phyloP scores from a whole-genome alignment of 192 early-diverging fungal genomes.

The Mortierella claussenii region DNA sequence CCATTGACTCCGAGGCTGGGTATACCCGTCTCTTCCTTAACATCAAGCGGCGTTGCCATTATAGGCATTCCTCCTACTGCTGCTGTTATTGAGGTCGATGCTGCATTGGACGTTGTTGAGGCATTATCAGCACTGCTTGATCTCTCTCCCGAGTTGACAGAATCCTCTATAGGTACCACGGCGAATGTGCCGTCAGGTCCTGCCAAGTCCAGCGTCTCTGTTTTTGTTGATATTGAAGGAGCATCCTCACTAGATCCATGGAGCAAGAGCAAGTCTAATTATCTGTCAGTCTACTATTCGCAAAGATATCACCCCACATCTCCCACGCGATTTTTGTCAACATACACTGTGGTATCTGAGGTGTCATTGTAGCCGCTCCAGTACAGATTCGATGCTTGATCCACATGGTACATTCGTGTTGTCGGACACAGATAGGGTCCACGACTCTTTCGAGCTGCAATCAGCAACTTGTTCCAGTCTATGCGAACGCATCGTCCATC shows the following conservation, averaged over 20 bases:
- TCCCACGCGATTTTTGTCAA: too few relatives aligned
- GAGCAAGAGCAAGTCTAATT: not conserved
- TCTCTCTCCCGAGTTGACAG: not conserved
- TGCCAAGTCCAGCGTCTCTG: slow-evolving; percentile 2
- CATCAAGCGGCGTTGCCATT: slow-evolving; percentile 3
- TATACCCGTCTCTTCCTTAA: slow-evolving; percentile 30
- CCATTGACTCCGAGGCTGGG: slow-evolving; percentile 3
- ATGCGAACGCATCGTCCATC: not conserved
- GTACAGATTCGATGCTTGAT: slow-evolving; percentile 53
- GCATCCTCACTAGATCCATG: slow-evolving; percentile 3
- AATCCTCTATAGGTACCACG: not conserved
- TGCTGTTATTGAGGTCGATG: not conserved
- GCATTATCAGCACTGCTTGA: not conserved
- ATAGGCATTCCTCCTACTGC: not conserved
- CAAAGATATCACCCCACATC: too few relatives aligned
- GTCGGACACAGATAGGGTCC: slow-evolving; percentile 60
- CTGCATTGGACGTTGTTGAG: not conserved
- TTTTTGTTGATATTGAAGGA: slow-evolving; percentile 13
- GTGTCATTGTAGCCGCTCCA: slow-evolving; percentile 55
- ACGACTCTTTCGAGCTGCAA: slow-evolving; percentile 56
- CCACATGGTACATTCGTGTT: slow-evolving; percentile 59
- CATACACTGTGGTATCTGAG: slow-evolving; percentile 49
- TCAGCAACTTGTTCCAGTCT: slow-evolving; percentile 60
- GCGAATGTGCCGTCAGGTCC: not conserved
- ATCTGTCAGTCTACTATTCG: too few relatives aligned